phyloP scores from a whole-genome alignment of 148 eudicot genomes.

The Oxyria digyna region DNA sequence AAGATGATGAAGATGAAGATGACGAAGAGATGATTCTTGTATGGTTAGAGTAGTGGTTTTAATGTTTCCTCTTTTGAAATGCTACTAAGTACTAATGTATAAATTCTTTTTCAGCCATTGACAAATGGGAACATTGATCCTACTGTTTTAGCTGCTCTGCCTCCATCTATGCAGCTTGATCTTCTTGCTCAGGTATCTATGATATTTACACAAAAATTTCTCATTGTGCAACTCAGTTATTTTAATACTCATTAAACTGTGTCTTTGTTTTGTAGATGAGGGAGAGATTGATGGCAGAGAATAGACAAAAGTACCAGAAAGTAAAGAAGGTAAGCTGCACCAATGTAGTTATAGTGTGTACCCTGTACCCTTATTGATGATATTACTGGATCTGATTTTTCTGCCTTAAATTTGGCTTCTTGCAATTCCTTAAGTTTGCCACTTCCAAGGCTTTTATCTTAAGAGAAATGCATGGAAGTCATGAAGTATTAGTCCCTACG shows the following conservation, averaged over 20 bases:
- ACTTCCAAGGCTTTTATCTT: background rate
- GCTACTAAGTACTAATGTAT: background rate
- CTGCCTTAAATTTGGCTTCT: background rate
- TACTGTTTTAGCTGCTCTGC: slow-evolving; percentile 86
- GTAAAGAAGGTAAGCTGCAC: slow-evolving; percentile 61
- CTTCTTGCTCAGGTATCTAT: slow-evolving; percentile 77
- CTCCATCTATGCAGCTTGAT: slow-evolving; percentile 99
- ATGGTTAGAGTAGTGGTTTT: slow-evolving; percentile 3
- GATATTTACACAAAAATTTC: background rate
- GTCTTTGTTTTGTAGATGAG: slow-evolving; percentile 58
- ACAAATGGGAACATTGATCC: slow-evolving; percentile 75
- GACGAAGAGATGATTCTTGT: slow-evolving; percentile 94
- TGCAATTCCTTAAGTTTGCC: background rate
- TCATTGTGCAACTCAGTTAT: background rate
- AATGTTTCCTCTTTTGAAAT: background rate
- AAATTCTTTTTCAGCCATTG: slow-evolving; percentile 51
- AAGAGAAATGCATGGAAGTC: background rate
- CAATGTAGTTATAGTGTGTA: slow-evolving; percentile 3
- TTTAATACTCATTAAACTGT: background rate
- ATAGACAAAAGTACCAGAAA: slow-evolving; percentile 89
- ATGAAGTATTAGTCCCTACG: background rate
- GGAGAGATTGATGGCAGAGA: slow-evolving; percentile 97
- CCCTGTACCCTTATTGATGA: background rate
- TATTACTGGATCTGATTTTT: background rate
- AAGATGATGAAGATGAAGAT: slow-evolving; percentile 27